phyloP scores from a whole-genome alignment of 75 land plant genomes.

The Sequoia sempervirens region DNA sequence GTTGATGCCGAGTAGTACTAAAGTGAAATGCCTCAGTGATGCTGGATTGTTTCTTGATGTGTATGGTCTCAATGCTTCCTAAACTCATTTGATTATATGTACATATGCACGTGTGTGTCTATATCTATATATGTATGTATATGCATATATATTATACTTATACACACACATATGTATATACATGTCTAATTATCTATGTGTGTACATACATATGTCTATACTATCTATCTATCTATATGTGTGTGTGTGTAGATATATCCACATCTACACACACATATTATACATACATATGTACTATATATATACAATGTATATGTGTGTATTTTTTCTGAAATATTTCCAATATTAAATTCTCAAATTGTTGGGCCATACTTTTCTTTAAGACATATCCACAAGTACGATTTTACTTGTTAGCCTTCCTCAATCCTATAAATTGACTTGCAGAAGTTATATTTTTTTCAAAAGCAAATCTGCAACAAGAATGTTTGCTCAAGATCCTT shows the following conservation, averaged over 20 bases:
- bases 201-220: no score
- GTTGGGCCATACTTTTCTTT: neutral
- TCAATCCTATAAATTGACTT: neutral
- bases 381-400: no score
- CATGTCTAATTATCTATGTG: no score
- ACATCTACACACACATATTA: no score
- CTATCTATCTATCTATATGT: no score
- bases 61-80: constrained; percentile 25
- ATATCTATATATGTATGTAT: neutral
- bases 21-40: constrained; percentile 84
- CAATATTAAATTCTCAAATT: neutral
- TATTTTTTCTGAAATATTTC: neutral
- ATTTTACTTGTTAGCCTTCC: neutral
- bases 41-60: constrained; percentile 84
- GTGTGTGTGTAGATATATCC: no score
- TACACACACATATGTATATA: no score
- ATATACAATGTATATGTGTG: neutral
- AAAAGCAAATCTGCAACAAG: neutral
- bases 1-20: constrained; percentile 39
- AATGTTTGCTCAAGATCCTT: neutral
- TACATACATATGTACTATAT: neutral
- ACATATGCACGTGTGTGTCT: neutral
- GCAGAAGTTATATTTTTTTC: neutral
- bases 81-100: neutral
- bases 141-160: no score